Base-by-base conservation (phyloP, 805 yeast species). In the Saccharomycopsis sp. region DNA sequence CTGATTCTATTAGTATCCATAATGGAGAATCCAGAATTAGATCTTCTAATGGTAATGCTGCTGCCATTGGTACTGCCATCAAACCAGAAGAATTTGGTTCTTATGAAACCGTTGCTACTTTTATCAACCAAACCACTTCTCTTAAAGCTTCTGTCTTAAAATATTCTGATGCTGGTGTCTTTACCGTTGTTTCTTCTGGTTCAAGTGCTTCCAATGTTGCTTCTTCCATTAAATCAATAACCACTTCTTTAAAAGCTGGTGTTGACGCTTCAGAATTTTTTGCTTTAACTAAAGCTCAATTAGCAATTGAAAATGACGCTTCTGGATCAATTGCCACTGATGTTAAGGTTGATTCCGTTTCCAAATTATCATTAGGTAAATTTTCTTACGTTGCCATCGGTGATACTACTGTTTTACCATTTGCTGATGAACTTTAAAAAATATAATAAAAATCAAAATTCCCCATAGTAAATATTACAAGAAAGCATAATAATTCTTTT, bases 351-450 rank as follows among this genome's bases (percentile, higher is more conserved):
- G 23, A 34, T 5, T 18, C 46, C 18, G 52, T 54, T 34, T 62
- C 37, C 15, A 21, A 35, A 18, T 67, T 58, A 59, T 67, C 72
- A 56, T 53, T 81, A 46, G 70, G 70, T 49, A 76, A 76, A 56
- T 79, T 78, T 69, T 86, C 79, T 68, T 79, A 82, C 57, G 92
- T 80, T 50, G 96, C 92, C 49, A 79, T 85, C 48, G 98, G 97
- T 65, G 80, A 86, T 62, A 76, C 80, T 47, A 79, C 77, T 58
- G 76, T 75, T 51, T 76, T 89, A 66, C 96, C 98, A 56, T 82
- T 70, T 62, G 79, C 81, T 55, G 87, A 82, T 62, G 96, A 92
- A 69, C 79, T 89, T 65, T 83, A 81, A 61, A 9, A 29, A 6
- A 9, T 29, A 29, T 29, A 26, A 14, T 14, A 25, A 9, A 25